These are phyloP conservation scores for Phytophthora hybrid DNA, from an alignment of 352 stramenopile genomes.

Conservation along the genomic window DNA sequence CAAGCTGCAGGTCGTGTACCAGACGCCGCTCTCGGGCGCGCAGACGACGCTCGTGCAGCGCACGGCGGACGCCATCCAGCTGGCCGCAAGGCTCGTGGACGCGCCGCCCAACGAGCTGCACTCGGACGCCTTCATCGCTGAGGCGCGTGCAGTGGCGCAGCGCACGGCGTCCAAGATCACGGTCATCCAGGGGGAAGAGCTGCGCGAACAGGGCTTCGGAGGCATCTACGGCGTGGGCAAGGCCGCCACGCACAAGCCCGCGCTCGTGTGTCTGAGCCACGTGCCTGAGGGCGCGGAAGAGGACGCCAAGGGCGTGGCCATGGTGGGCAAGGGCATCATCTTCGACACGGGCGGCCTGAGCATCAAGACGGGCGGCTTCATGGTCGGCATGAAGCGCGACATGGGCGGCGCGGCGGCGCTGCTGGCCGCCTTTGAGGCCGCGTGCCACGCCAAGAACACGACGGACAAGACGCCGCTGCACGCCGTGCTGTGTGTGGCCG, in stretches of 20 bases:
- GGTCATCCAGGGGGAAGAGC: slow-evolving; percentile 93
- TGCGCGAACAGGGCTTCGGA: slow-evolving; percentile 91
- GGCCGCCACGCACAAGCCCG: slow-evolving; percentile 86
- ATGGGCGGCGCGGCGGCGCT: slow-evolving; percentile 90
- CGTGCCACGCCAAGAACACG: slow-evolving; percentile 89
- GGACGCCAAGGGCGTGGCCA: slow-evolving; percentile 62
- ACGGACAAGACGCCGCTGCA: slow-evolving; percentile 89
- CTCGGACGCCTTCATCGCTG: slow-evolving; percentile 87
- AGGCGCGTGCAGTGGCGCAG: slow-evolving; percentile 69
- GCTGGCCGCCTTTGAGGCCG: slow-evolving; percentile 78
- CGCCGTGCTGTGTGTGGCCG: slow-evolving; percentile 92
- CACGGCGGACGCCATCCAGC: slow-evolving; percentile 85
- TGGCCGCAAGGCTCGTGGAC: slow-evolving; percentile 91
- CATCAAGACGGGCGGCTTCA: slow-evolving; percentile 91
- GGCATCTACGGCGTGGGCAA: slow-evolving; percentile 95
- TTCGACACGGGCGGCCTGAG: slow-evolving; percentile 97
- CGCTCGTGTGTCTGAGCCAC: slow-evolving; percentile 92
- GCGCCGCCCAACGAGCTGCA: slow-evolving; percentile 92
- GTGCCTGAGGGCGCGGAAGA: slow-evolving; percentile 46
- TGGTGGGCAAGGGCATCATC: slow-evolving; percentile 97
- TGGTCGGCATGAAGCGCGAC: slow-evolving; percentile 95
- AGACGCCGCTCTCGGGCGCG: slow-evolving; percentile 41
- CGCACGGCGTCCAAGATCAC: slow-evolving; percentile 68
- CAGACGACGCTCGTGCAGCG: slow-evolving; percentile 57
- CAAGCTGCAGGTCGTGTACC: slow-evolving; percentile 61